Evolutionary conservation across 176 grass and related monocot species (phyloP), one percentile per base, ranked within the genome.

Genomic region (Secale cereale): DNA sequence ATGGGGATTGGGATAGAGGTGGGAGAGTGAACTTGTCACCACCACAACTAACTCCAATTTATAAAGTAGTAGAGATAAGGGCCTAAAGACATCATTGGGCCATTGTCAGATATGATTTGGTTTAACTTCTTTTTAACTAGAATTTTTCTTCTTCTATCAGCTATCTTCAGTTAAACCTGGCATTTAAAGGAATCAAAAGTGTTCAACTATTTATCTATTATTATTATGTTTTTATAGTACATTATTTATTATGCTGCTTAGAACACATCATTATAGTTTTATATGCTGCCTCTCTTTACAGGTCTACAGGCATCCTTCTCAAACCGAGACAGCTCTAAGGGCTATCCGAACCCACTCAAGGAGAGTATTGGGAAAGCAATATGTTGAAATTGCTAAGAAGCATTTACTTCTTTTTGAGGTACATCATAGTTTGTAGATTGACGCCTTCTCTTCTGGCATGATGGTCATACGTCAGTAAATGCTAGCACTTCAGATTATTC

Each of bases 321-420:
- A 69, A 89, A 85, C 88, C 7, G 96, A 98, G 87, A 95, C 83
- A 59, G 71, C 85, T 61, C 86, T 98, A 73, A 94, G 77, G 87
- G 87, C 91, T 79, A 95, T 98, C 50, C 81, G 81, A 76, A 90
- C 52, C 65, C 91, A 95, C 83, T 94, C 96, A 62, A 98, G 88
- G 80, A 83, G 80, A 74, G 62, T 90, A 70, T 48, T 98, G 80
- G 86, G 81, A 73, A 91, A 78, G 70, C 85, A 93, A 84, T 79
- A 87, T 74, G 70, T 67, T 60, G 86, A 83, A 70, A 87, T 71
- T 31, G 91, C 93, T 50, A 98, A 93, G 87, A 98, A 90, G 9
- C 89, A 98, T 80, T 87, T 95, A 28, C 63, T 82, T 88, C 89
- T 98, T 90, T 98, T 98, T 87, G 96, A 98, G 91, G 96, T 94